Evolutionary conservation across 2,329 filamentous ascomycete species (phyloP).

Genomic region (Clathrospora elynae): DNA sequence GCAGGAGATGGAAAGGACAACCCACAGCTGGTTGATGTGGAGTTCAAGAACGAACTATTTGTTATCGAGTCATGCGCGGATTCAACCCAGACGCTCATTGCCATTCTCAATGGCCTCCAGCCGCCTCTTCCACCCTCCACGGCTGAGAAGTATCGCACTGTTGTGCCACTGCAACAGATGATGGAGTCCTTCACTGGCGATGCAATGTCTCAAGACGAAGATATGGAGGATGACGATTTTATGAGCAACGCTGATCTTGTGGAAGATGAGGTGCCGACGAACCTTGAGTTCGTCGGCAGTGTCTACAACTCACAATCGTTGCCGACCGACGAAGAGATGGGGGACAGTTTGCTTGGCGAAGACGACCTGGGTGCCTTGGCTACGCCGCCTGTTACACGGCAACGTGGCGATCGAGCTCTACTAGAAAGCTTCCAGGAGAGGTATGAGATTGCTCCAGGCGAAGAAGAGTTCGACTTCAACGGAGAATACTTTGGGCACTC

Average conservation of each 20-base stretch:
- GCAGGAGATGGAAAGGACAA: slow-evolving; percentile 60
- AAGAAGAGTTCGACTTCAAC: slow-evolving; percentile 71
- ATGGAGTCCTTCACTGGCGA: slow-evolving; percentile 89
- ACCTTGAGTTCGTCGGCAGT: slow-evolving; percentile 59
- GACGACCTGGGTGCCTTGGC: slow-evolving; percentile 47
- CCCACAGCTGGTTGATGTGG: slow-evolving; percentile 74
- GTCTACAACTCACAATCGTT: slow-evolving; percentile 56
- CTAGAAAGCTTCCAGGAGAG: slow-evolving; percentile 60
- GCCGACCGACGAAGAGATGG: slow-evolving; percentile 50
- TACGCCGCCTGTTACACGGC: slow-evolving; percentile 36
- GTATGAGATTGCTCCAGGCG: slow-evolving; percentile 60
- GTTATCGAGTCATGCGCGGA: slow-evolving; percentile 95
- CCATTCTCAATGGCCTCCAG: slow-evolving; percentile 75
- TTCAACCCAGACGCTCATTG: slow-evolving; percentile 89
- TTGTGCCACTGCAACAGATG: slow-evolving; percentile 85
- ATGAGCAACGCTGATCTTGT: slow-evolving; percentile 48
- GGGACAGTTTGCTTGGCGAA: slow-evolving; percentile 50
- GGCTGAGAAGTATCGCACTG: slow-evolving; percentile 82
- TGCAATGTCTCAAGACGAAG: slow-evolving; percentile 68
- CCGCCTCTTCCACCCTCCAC: slow-evolving; percentile 84
- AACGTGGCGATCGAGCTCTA: slow-evolving; percentile 46
- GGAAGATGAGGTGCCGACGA: slow-evolving; percentile 49
- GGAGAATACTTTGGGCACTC: slow-evolving; percentile 75
- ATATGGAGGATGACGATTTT: slow-evolving; percentile 57
- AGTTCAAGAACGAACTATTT: slow-evolving; percentile 82